Conservation (phyloP, 2,329 filamentous ascomycete genomes). For the Teratosphaeria viscida region DNA sequence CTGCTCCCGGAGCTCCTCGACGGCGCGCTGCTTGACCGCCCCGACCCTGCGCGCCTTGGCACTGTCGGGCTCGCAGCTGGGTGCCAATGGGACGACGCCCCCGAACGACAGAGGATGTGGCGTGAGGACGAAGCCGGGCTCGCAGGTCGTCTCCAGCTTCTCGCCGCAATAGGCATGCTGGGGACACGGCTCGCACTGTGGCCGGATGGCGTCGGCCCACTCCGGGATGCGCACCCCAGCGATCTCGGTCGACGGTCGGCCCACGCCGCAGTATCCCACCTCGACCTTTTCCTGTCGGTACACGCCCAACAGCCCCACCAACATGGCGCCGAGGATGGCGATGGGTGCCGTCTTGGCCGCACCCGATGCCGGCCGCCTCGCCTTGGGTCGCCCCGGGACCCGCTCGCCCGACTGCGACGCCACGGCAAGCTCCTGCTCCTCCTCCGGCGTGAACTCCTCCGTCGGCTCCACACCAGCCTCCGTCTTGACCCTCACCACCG, state of each 20-base stretch:
- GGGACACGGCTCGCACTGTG: slow-evolving; percentile 83
- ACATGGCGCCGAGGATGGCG: slow-evolving; percentile 58
- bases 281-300: slow-evolving; percentile 94
- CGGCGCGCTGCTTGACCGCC: slow-evolving; percentile 73
- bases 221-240: slow-evolving; percentile 60
- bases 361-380: slow-evolving; percentile 33
- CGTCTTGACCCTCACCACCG: slow-evolving; percentile 36
- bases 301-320: slow-evolving; percentile 66
- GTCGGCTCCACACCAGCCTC: slow-evolving; percentile 51
- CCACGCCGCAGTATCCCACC: slow-evolving; percentile 88
- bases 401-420: slow-evolving; percentile 46
- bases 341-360: slow-evolving; percentile 56
- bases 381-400: slow-evolving; percentile 29
- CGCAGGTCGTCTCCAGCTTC: slow-evolving; percentile 67
- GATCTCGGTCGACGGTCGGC: slow-evolving; percentile 47
- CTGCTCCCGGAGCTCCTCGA: slow-evolving; percentile 76
- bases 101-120: slow-evolving; percentile 73
- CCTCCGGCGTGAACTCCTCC: slow-evolving; percentile 91
- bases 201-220: slow-evolving; percentile 58
- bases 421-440: slow-evolving; percentile 66
- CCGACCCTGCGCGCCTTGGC: slow-evolving; percentile 83
- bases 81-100: slow-evolving; percentile 72
- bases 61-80: slow-evolving; percentile 89
- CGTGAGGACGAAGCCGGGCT: slow-evolving; percentile 75
- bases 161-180: slow-evolving; percentile 80